Conservation (phyloP, 1,284 basidiomycete species). For the Ustilago curta region DNA sequence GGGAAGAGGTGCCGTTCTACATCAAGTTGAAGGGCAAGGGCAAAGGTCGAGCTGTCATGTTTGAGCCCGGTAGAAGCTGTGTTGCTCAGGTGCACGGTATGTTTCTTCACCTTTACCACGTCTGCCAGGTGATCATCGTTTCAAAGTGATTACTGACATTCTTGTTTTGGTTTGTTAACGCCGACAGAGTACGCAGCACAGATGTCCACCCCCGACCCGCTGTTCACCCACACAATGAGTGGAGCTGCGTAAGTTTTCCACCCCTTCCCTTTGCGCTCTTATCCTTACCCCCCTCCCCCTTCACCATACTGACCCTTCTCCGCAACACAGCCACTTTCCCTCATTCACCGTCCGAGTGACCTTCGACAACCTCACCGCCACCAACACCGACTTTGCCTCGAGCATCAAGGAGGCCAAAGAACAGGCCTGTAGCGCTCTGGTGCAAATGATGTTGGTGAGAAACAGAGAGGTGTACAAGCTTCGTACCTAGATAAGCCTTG, state of each 20-base stretch:
- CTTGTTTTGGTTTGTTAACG: too few species aligned
- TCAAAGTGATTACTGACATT: too few species aligned
- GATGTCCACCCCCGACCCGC: slow-evolving; percentile 4
- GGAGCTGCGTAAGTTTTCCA: slow-evolving; percentile 27
- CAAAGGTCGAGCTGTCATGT: slow-evolving; percentile 25
- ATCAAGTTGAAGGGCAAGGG: slow-evolving; percentile 36
- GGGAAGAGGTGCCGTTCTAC: slow-evolving; percentile 23
- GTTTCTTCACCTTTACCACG: too few species aligned
- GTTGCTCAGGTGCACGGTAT: slow-evolving; percentile 39
- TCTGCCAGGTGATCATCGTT: too few species aligned
- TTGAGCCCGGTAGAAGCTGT: neutral
- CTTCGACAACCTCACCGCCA: slow-evolving; percentile 10
- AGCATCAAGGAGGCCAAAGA: slow-evolving; percentile 43
- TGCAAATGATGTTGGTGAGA: slow-evolving; percentile 2
- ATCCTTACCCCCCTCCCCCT: neutral
- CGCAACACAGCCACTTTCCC: slow-evolving; percentile 17
- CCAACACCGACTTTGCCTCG: neutral
- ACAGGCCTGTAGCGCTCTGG: slow-evolving; percentile 1
- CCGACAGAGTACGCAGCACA: slow-evolving; percentile 23
- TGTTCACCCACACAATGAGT: slow-evolving; percentile 6
- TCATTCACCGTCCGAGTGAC: slow-evolving; percentile 14
- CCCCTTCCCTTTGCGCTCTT: neutral
- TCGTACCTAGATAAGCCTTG: neutral
- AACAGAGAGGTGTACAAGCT: slow-evolving; percentile 1
- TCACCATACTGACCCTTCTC: neutral